Evolutionary conservation across 805 yeast species (phyloP), one percentile per base, ranked within the genome.

Genomic region (Kodamaea neixiangensis): DNA sequence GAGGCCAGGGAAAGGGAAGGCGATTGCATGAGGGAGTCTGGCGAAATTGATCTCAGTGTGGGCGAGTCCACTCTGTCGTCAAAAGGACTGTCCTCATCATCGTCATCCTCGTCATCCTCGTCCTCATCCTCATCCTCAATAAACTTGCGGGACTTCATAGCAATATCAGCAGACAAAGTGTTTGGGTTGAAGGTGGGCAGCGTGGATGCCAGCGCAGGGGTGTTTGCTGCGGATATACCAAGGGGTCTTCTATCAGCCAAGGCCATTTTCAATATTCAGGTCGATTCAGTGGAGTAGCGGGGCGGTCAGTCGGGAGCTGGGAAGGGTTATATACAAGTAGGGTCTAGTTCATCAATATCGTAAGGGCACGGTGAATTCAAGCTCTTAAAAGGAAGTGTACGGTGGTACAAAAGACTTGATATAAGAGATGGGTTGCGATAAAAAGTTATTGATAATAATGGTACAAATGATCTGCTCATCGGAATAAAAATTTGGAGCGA

Each of bases 201-300:
- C 9, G 40, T 44, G 31, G 45, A 42, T 5, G 49, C 44, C 51
- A 48, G 51, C 35, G 78, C 71, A 15, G 80, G 77, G 10, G 78
- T 66, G 15, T 81, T 75, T 42, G 78, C 65, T 19, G 75, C 76
- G 43, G 84, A 80, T 58, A 81, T 71, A 33, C 77, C 80, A 48
- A 81, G 74, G 21, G 86, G 86, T 75, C 86, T 80, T 73, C 85
- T 78, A 63, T 82, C 84, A 54, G 87, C 82, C 69, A 82, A 75
- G 51, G 87, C 87, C 87, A 82, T 82, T 43, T 39, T 64, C 31
- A 25, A 25, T 25, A 25, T 37, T 37, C 41, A 37, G 41, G 42
- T 40, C 44, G 39, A 25, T 25, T 35, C 41, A 39, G 44, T 46
- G 10, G 31, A 9, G 29, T 10, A 13, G 31, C 11, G 11, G 31